Base-by-base conservation (phyloP, 2,329 filamentous ascomycete species). In the Xenoacremonium recifei region DNA sequence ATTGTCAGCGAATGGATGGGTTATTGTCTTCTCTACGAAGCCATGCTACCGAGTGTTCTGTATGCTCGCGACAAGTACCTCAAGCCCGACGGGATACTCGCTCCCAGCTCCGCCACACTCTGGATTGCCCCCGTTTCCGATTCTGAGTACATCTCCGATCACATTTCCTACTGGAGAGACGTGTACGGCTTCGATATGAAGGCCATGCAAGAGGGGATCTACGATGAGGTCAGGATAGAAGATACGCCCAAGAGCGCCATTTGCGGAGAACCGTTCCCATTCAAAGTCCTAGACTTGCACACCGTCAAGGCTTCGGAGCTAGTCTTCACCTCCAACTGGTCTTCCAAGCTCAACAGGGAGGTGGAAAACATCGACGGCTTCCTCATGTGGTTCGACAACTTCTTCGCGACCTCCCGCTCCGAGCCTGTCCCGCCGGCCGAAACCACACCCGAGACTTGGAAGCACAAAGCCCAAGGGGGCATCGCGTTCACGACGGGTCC, bases 1-100 rank as follows among this genome's bases (percentile, higher is more conserved):
- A 96, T 97, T 61, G 85, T 97, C 47, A 95, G 88, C 45, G 91
- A 97, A 66, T 97, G 91, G 91, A 97, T 97, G 91, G 91, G 91
- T 21, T 97, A 97, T 63, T 88, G 85, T 50, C 77, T 96, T 15
- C 77, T 96, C 5, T 97, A 95, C 65, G 91, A 97, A 68, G 89
- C 90, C 42, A 97, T 97, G 91, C 81, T 97, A 20, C 89, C 93
- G 50, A 95, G 89, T 36, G 89, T 97, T 17, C 76, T 97, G 37
- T 92, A 82, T 60, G 92, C 92, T 32, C 79, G 91, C 47, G 91
- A 97, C 67, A 82, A 80, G 54, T 96, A 96, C 65, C 80, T 97
- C 18, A 82, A 79, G 45, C 80, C 85, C 1, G 84, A 81, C 42
- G 91, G 91, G 13, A 73, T 96, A 39, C 83, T 97, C 71, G 86